Percentiles rank a stretch among this genome's conserved stretches.
phyloP scores from a whole-genome alignment of 805 yeast genomes.

The Kockiozyma suomiensis region DNA sequence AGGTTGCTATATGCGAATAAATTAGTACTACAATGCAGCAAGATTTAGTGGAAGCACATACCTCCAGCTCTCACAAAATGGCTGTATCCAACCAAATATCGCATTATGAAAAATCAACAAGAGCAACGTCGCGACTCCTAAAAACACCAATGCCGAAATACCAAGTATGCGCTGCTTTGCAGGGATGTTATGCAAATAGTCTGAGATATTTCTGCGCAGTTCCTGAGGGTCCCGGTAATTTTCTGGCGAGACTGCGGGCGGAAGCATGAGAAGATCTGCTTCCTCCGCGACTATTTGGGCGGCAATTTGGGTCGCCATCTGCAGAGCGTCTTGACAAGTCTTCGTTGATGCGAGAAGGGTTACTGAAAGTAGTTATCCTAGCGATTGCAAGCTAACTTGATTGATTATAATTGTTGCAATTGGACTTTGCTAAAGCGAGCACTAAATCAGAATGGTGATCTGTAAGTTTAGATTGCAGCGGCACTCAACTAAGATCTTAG shows the following conservation, averaged over 20 bases:
- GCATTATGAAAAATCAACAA: conserved; percentile 43
- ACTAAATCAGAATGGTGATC: no score
- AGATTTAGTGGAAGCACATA: neutral
- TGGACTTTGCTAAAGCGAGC: no score
- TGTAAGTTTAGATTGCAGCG: no score
- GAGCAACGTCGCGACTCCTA: conserved; percentile 29
- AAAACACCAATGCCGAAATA: conserved; percentile 4
- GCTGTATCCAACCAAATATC: conserved; percentile 41
- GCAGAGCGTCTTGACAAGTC: no score
- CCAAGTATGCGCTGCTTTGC: conserved; percentile 26
- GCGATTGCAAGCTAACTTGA: neutral
- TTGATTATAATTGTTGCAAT: no score
- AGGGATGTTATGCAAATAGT: conserved; percentile 20
- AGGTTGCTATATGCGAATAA: conserved; percentile 29
- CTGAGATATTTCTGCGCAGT: conserved; percentile 11
- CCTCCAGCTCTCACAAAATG: conserved; percentile 40
- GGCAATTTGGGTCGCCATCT: conserved; percentile 13
- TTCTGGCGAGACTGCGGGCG: conserved; percentile 8
- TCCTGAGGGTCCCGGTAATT: conserved; percentile 17
- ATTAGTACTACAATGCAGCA: neutral
- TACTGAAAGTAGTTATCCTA: no score
- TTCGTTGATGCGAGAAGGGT: no score
- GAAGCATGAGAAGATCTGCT: conserved; percentile 28
- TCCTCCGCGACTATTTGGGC: conserved; percentile 23
- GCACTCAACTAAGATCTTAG: no score